Base-by-base conservation (phyloP, 768 basidiomycete genomes). In the Naganishia vaughanmartiniae region DNA sequence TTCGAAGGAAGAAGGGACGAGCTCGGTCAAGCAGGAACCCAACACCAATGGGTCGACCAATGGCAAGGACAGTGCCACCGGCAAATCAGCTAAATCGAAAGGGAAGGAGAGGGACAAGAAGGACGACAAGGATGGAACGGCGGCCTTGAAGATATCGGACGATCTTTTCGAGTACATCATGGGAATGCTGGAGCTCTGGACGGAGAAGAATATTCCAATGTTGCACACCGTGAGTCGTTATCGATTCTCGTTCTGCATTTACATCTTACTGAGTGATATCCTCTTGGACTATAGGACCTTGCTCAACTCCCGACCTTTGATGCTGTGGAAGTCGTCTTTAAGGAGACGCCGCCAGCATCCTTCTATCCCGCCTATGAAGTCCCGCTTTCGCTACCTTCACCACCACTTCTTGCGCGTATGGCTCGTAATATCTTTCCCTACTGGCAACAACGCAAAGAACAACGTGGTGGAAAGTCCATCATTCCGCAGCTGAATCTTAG, bases 81-180 rank as follows among this genome's bases (percentile, higher is more conserved):
- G 83, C 84, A 26, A 76, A 83, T 36, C 84, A 85, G 87, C 89
- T n/a, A 63, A 63, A 36, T 21, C 83, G 86, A 93, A 92, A 81
- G 87, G 87, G 11, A 93, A 90, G 76, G 91, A 90, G 67, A 93
- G 91, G 79, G 91, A 91, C 67, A 88, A 89, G 0, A 91, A 94
- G 65, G 81, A 86, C 1, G 80, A 82, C 1, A 87, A 86, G 69
- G 86, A 87, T 11, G 34, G 74, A 26, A 75, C 72, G 26, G 69
- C 73, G 19, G 70, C 76, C 75, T 36, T 89, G n/a, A 81, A 84
- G 66, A 89, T 98, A 70, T 84, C 87, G 3, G 94, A 96, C 77
- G 92, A 96, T 75, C 89, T 93, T 75, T 95, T 98, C 73, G 96
- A 99, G 80, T 85, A 93, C 72, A 87, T 95, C 69, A 95, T 97